Evolutionary conservation across 2,329 filamentous ascomycete species (phyloP).

Genomic region (Aureobasidium sp.): DNA sequence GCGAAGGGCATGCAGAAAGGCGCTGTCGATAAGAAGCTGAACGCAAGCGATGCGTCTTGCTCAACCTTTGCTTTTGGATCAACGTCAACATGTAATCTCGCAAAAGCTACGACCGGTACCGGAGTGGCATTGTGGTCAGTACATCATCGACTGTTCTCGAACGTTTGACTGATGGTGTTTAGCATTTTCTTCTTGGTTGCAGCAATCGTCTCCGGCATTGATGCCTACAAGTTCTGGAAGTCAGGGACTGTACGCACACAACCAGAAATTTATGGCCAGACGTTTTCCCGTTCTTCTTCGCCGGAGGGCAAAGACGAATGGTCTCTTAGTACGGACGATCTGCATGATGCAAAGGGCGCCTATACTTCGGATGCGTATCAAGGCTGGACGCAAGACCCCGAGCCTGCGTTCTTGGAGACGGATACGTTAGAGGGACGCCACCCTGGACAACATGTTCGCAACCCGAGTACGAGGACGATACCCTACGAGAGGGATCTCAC

Average conservation of each 20-base stretch:
- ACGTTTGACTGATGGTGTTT: background rate
- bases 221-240: background rate
- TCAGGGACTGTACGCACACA: background rate
- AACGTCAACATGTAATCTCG: background rate
- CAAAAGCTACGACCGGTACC: background rate
- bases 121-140: slow-evolving; percentile 4
- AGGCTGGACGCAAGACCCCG: background rate
- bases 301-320: slow-evolving; percentile 2
- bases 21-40: background rate
- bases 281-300: slow-evolving; percentile 1
- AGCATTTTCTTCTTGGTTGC: slow-evolving; percentile 7
- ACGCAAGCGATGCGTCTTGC: background rate
- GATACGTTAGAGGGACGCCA: slow-evolving; percentile 4
- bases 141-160: background rate
- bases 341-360: background rate
- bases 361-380: slow-evolving; percentile 1
- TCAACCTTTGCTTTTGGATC: background rate
- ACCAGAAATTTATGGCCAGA: slow-evolving; percentile 5
- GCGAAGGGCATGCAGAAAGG: background rate
- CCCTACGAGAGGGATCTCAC: slow-evolving; percentile 1
- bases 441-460: background rate
- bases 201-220: background rate
- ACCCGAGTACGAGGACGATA: background rate
- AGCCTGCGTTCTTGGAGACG: background rate
- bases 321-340: slow-evolving; percentile 2